These are phyloP conservation scores for Candida yuanshanica DNA, from an alignment of 805 yeast species.

Conservation along the genomic window DNA sequence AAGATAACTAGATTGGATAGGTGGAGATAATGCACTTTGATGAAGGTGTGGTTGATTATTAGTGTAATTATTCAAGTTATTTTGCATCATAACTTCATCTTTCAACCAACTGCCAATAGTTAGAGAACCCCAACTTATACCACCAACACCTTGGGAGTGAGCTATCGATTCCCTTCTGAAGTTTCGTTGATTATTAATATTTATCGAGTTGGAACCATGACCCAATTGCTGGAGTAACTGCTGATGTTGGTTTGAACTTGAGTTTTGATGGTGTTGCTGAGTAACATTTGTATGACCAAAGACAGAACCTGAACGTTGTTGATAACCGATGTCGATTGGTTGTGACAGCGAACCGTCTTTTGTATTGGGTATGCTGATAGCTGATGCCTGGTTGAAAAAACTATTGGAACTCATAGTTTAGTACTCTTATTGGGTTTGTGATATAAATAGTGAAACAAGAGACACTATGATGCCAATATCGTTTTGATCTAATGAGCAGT, in stretches of 20 bases:
- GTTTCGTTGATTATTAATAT: slow-evolving; percentile 30
- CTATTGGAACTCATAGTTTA: slow-evolving; percentile 16
- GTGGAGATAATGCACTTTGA: slow-evolving; percentile 43
- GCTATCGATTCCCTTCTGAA: slow-evolving; percentile 88
- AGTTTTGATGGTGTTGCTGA: slow-evolving; percentile 3
- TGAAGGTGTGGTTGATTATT: slow-evolving; percentile 11
- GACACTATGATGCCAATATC: too few species aligned
- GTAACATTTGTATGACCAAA: slow-evolving; percentile 4
- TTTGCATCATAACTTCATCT: slow-evolving; percentile 76
- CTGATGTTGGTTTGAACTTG: neutral
- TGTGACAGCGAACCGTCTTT: slow-evolving; percentile 20
- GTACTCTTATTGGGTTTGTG: too few species aligned
- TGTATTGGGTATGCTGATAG: slow-evolving; percentile 28
- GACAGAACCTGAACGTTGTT: slow-evolving; percentile 28
- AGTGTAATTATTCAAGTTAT: slow-evolving; percentile 13
- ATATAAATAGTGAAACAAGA: too few species aligned
- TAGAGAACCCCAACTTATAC: slow-evolving; percentile 94
- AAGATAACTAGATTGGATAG: slow-evolving; percentile 68
- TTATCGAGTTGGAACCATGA: slow-evolving; percentile 17
- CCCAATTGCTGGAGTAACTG: neutral
- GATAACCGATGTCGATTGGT: slow-evolving; percentile 35
- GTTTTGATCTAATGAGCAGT: neutral
- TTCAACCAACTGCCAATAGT: slow-evolving; percentile 94
- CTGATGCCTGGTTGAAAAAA: slow-evolving; percentile 22
- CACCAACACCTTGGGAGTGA: slow-evolving; percentile 97